Evolutionary conservation across 768 basidiomycete species (phyloP), one percentile per base, ranked within the genome.

Genomic region (Dendrothele bispora): DNA sequence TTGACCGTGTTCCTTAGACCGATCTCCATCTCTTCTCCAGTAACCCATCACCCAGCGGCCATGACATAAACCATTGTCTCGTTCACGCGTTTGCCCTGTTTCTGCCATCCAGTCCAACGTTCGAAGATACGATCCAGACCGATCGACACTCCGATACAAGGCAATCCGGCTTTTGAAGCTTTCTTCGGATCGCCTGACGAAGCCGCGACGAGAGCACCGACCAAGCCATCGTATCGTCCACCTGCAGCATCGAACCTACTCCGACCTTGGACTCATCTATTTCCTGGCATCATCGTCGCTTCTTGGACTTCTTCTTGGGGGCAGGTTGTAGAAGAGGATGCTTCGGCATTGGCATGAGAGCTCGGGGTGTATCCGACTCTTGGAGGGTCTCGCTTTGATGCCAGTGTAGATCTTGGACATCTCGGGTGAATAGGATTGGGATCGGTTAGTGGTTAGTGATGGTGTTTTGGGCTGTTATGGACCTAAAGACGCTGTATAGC

Each of bases 221-320:
- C 95, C 20, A 99, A 86, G 45, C 86, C 84, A 71, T 98, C 97
- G 67, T 99, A 99, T 27, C 97, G 79, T 7, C 97, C 97, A 10
- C 97, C 97, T 1, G 91, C 97, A n/a, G 95, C 97, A 99, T 95
- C 12, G 94, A 97, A n/a, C 97, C 97, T 3, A 98, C 93, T 17
- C 97, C 97, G 30, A 98, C 84, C 55, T 86, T 80, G 1, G 90
- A 88, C 63, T 98, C 95, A 66, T 98, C 95, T 29, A 93, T 70
- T 56, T 95, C 95, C 44, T 91, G n/a, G n/a, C 86, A 27, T 91
- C 86, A 15, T 83, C 85, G 14, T 72, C 78, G 18, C 53, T n/a
- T n/a, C n/a, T n/a, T n/a, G n/a, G n/a, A n/a, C n/a, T n/a, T n/a
- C 46, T 54, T 56, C 20, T 44, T 44, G 15, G 48, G 39, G 6